A percentile compares a stretch with the other conserved stretches of the same genome.
Evolutionary conservation across 2,329 filamentous ascomycete species (phyloP).

Genomic region (Paracorniculantispora psalliotae): DNA sequence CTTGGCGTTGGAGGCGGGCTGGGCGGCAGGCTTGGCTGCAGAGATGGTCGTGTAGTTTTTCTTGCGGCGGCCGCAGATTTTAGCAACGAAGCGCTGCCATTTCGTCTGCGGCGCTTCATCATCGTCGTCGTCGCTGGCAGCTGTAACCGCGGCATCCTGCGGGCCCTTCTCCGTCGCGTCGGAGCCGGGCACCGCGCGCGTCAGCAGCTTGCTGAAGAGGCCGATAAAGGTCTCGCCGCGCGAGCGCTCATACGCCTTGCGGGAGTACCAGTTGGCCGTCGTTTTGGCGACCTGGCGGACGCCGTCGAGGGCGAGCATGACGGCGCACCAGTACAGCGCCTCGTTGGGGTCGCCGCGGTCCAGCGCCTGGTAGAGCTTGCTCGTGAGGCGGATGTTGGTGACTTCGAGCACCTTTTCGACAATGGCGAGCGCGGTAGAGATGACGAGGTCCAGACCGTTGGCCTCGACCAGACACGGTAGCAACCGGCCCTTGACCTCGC

Average conservation of each 20-base stretch:
- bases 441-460: constrained; percentile 73
- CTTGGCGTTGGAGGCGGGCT: constrained; percentile 77
- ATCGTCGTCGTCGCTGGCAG: not conserved
- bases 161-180: constrained; percentile 33
- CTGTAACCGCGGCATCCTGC: constrained; percentile 15
- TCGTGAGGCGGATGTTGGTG: constrained; percentile 34
- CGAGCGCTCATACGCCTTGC: constrained; percentile 77
- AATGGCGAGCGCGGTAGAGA: constrained; percentile 60
- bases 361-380: constrained; percentile 31
- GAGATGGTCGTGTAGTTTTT: too few relatives aligned
- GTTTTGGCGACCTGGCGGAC: constrained; percentile 32
- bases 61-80: constrained; percentile 20
- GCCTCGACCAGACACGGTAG: constrained; percentile 64
- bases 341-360: constrained; percentile 25
- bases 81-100: constrained; percentile 17
- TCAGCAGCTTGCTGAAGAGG: constrained; percentile 34
- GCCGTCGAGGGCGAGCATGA: constrained; percentile 31
- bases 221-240: constrained; percentile 59
- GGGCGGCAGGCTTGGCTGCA: too few relatives aligned
- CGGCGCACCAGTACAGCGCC: constrained; percentile 32
- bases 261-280: constrained; percentile 66
- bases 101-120: not conserved
- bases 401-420: constrained; percentile 39
- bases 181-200: constrained; percentile 38
- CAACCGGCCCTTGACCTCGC: constrained; percentile 67